Evolutionary conservation across 1,284 basidiomycete species (phyloP), one percentile per base, ranked within the genome.

Genomic region (Moesziomyces parantarcticus): DNA sequence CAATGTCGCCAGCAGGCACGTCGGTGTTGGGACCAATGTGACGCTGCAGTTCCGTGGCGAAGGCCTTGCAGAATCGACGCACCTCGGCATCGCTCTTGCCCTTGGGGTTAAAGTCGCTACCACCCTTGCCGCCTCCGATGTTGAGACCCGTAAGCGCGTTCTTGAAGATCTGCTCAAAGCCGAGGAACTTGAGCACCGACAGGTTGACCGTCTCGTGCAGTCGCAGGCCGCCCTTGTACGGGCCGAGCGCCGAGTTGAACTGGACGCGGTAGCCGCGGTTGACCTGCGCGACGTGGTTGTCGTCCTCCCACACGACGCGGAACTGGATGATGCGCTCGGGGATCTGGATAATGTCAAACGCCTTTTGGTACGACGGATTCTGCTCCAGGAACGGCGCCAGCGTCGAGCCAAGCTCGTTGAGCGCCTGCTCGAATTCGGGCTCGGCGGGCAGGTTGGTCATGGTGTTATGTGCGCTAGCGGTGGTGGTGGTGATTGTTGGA

Each of bases 131-230:
- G 81, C 91, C 91, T 76, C 91, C 91, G 88, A 92, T 91, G 85
- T 86, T 88, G 67, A 92, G 86, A 49, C 91, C 91, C 26, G 91
- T 92, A 32, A 92, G 87, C 40, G 91, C 91, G 85, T 92, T 92
- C 86, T 92, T 92, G 88, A 92, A 92, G 77, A 89, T 90, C 84
- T 89, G 89, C 86, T 92, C 91, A 84, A 92, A 91, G 56, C 91
- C 91, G 75, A 92, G 88, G 89, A 92, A 92, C 85, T 92, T 92
- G 85, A 92, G 88, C 85, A 92, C 91, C 75, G 90, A 91, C 43
- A 92, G 88, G 87, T 92, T 92, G 85, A 92, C 91, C 58, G 89
- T 89, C 68, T 90, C 90, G 87, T 92, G 91, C 62, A 92, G 88
- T 76, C 91, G 89, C 74, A 92, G 88, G 84, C 91, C 91, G 76